These are phyloP conservation scores for Linanthus parryae DNA, from an alignment of 148 eudicot genomes.

Conservation along the genomic window DNA sequence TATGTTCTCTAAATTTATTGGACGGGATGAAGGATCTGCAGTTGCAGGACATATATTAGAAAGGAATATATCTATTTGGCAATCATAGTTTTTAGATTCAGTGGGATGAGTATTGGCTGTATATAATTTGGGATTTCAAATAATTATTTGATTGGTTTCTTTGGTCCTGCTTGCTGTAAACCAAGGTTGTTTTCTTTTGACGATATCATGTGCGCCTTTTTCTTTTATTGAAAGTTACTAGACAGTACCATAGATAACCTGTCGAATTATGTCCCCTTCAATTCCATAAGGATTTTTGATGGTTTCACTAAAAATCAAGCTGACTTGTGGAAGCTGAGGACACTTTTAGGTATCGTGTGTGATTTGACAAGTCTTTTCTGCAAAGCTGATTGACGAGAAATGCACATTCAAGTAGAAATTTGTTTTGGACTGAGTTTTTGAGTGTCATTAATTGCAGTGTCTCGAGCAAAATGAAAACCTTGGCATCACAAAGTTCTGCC, in stretches of 20 bases:
- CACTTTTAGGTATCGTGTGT: too few relatives aligned
- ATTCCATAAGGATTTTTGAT: not conserved
- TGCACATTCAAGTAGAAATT: not conserved
- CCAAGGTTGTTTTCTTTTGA: not conserved
- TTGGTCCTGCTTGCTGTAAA: not conserved
- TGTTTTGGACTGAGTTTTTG: not conserved
- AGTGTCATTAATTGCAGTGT: slow-evolving; percentile 34
- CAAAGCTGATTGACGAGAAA: too few relatives aligned
- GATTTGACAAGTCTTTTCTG: too few relatives aligned
- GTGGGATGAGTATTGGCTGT: not conserved
- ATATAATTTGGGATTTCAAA: not conserved
- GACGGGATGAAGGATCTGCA: too few relatives aligned
- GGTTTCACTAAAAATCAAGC: too few relatives aligned
- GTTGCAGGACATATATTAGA: too few relatives aligned
- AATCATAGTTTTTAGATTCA: not conserved
- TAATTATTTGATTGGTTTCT: not conserved
- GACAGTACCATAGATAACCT: not conserved
- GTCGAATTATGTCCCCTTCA: not conserved
- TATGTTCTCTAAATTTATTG: too few relatives aligned
- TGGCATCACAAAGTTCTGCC: slow-evolving; percentile 52
- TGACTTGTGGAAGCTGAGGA: too few relatives aligned
- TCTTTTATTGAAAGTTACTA: not conserved
- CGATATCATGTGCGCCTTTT: not conserved
- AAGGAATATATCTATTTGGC: too few relatives aligned
- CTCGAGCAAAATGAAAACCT: slow-evolving; percentile 43